phyloP scores from a whole-genome alignment of 768 basidiomycete species.

The Lactifluus pinguis region DNA sequence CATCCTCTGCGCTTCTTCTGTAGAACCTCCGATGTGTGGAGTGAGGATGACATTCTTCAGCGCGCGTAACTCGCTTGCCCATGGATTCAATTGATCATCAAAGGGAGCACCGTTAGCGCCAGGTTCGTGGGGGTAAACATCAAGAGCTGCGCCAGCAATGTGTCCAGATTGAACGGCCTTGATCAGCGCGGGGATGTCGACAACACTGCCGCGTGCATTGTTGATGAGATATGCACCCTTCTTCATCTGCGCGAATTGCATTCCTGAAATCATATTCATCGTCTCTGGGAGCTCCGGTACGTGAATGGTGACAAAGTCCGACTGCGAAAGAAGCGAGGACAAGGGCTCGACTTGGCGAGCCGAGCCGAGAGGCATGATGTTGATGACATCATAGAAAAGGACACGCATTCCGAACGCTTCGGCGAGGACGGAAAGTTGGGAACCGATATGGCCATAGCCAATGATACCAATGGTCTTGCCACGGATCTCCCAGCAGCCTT shows the following conservation, averaged over 20 bases:
- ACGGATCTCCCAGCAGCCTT: conserved; percentile 95
- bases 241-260: conserved; percentile 86
- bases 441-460: conserved; percentile 97
- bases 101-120: conserved; percentile 85
- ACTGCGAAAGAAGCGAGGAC: conserved; percentile 55
- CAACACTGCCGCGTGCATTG: conserved; percentile 92
- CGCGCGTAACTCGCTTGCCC: conserved; percentile 65
- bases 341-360: conserved; percentile 86
- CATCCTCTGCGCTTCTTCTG: conserved; percentile 96
- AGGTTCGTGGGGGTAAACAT: conserved; percentile 93
- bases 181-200: conserved; percentile 89
- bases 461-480: conserved; percentile 98
- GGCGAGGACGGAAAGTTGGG: conserved; percentile 93
- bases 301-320: conserved; percentile 94
- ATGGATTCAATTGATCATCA: conserved; percentile 80
- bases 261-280: conserved; percentile 78
- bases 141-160: conserved; percentile 84
- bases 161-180: conserved; percentile 75
- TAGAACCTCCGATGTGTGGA: conserved; percentile 97
- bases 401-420: conserved; percentile 96
- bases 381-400: conserved; percentile 89
- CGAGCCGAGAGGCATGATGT: conserved; percentile 94
- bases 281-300: conserved; percentile 97
- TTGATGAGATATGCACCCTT: conserved; percentile 92
- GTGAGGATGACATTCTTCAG: conserved; percentile 93